A percentile compares a stretch with the other conserved stretches of the same genome.
Conservation (phyloP, 805 yeast species). For the Myxozyma vanderwaltii region DNA sequence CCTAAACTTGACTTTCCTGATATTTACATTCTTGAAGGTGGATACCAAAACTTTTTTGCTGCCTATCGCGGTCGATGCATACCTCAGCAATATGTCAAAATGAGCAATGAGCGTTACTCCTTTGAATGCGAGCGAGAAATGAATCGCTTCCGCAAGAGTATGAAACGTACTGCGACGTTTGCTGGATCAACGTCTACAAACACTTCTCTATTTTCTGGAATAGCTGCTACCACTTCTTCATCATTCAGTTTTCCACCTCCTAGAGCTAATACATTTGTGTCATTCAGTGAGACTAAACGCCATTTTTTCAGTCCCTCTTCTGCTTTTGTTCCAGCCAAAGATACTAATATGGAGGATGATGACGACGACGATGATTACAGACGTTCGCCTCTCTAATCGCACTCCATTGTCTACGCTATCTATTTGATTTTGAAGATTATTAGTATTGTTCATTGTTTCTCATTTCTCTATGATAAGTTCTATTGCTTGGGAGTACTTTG, state of each 20-base stretch:
- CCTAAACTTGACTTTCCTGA: constrained; percentile 88
- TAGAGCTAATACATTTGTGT: background rate
- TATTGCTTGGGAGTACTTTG: constrained; percentile 2
- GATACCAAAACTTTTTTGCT: constrained; percentile 78
- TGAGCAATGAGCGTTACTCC: constrained; percentile 63
- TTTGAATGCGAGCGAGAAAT: constrained; percentile 56
- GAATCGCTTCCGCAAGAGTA: constrained; percentile 53
- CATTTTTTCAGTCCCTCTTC: constrained; percentile 3
- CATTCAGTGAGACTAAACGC: background rate
- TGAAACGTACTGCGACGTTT: constrained; percentile 34
- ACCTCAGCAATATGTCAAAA: constrained; percentile 81
- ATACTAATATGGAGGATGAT: constrained; percentile 4
- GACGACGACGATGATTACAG: background rate
- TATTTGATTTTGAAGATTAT: too few species aligned
- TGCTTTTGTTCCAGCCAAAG: constrained; percentile 5
- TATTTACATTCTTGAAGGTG: constrained; percentile 85
- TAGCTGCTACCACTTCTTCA: background rate
- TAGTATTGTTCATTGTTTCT: background rate
- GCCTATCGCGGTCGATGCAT: constrained; percentile 59
- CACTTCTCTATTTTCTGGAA: background rate
- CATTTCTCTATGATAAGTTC: background rate
- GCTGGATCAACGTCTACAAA: constrained; percentile 4
- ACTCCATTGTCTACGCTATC: too few species aligned
- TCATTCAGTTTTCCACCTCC: constrained; percentile 6
- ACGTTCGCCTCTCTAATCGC: constrained; percentile 6